Base-by-base conservation (phyloP, 345 rosid genomes). In the Erucastrum elatum region DNA sequence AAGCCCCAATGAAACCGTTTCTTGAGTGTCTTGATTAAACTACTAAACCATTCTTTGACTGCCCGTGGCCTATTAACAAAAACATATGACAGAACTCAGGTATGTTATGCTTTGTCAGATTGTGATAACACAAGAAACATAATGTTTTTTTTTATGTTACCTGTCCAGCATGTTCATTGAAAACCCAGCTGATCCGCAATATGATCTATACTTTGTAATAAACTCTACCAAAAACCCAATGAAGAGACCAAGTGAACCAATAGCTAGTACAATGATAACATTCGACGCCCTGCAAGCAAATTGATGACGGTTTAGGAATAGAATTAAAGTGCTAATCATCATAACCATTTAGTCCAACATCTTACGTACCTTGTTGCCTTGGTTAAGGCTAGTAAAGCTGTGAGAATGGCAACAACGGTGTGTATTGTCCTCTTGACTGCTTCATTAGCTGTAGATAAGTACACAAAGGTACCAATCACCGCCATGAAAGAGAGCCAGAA, bases 401-500 rank as follows among this genome's bases (percentile, higher is more conserved):
- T 93, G 71, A 93, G 86, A 76, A 95, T 95, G 69, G 96, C 92
- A 33, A 89, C 98, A 64, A 75, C 91, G 11, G 97, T 86, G 83
- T 93, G 98, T 62, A 93, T 88, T 64, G 96, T 82, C 87, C 98
- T 83, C 81, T 95, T 93, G 64, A 82, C 81, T 53, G 81, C 82
- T 87, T 95, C 99, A 84, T 81, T 77, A 62, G 87, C 85, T 2
- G 91, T 89, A 68, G 97, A 82, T 61, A 93, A 77, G 90, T 89
- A 89, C 49, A 95, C 83, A 51, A 95, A 93, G 13, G 97, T 95
- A 86, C 94, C 90, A 75, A 91, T 88, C n/a, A 94, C 94, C 37
- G 97, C 99, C 97, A 94, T 90, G 89, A 94, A 94, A 60, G 99
- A 94, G 71, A 94, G 98, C 99, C 99, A 94, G 72, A 95, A 95